Evolutionary conservation across 352 stramenopile species (phyloP).

Genomic region (Vaucheria bursata): DNA sequence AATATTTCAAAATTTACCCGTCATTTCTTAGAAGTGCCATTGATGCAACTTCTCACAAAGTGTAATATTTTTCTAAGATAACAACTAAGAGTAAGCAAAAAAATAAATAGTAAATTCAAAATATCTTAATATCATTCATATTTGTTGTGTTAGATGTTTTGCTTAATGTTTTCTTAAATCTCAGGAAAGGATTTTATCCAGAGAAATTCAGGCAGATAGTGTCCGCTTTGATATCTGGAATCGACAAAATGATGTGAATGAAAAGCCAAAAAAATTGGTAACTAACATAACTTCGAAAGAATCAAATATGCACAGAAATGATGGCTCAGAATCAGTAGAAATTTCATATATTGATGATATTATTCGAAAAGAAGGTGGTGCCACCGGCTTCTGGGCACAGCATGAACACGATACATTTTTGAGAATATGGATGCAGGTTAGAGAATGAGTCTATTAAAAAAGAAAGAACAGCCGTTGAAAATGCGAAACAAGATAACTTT

Average conservation of each 20-base stretch:
- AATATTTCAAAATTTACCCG: too few relatives aligned
- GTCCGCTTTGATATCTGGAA: constrained; percentile 1
- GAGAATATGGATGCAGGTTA: constrained; percentile 30
- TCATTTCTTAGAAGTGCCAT: too few relatives aligned
- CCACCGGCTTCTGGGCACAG: constrained; percentile 17
- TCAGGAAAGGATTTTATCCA: neutral
- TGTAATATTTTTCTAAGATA: too few relatives aligned
- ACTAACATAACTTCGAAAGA: neutral
- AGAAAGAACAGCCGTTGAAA: too few relatives aligned
- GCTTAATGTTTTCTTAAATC: neutral
- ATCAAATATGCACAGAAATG: neutral
- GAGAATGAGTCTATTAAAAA: too few relatives aligned
- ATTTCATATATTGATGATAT: neutral
- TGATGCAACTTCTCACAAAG: too few relatives aligned
- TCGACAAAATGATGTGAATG: neutral
- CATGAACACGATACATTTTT: constrained; percentile 37
- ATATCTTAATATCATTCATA: too few relatives aligned
- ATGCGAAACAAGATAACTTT: too few relatives aligned
- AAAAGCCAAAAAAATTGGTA: neutral
- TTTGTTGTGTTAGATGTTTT: too few relatives aligned
- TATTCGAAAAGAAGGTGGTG: constrained; percentile 10
- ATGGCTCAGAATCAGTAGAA: neutral
- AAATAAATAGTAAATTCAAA: too few relatives aligned
- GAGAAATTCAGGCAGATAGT: neutral
- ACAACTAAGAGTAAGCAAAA: too few relatives aligned